Conservation (phyloP, 306 rosid genomes). For the barrel medic (Medicago truncatula) region MtrunA17r5.0-ANR NC_053044.1:54299501-54300000, state of each 20-base stretch:
- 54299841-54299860: slow-evolving; percentile 54
- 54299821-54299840: slow-evolving; percentile 63
- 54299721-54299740: slow-evolving; percentile 45
- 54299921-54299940: slow-evolving; percentile 95
- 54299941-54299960: slow-evolving; percentile 91
- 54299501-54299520: slow-evolving; percentile 48
- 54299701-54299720: slow-evolving; percentile 22
- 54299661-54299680: slow-evolving; percentile 56
- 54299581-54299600: slow-evolving; percentile 86
- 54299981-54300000: slow-evolving; percentile 85
- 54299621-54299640: slow-evolving; percentile 56
- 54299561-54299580: slow-evolving; percentile 63
- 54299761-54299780: slow-evolving; percentile 59
- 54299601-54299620: slow-evolving; percentile 72
- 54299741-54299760: slow-evolving; percentile 59
- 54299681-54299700: slow-evolving; percentile 56
- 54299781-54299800: slow-evolving; percentile 60
- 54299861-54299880: slow-evolving; percentile 49
- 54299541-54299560: slow-evolving; percentile 56
- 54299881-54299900: slow-evolving; percentile 51
- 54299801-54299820: slow-evolving; percentile 68
- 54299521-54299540: slow-evolving; percentile 55
- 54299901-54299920: slow-evolving; percentile 76
- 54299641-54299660: slow-evolving; percentile 52
- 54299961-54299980: slow-evolving; percentile 96